These are phyloP conservation scores for Botrytis fabae DNA, from an alignment of 2,329 filamentous ascomycete species.

Conservation along the genomic window DNA sequence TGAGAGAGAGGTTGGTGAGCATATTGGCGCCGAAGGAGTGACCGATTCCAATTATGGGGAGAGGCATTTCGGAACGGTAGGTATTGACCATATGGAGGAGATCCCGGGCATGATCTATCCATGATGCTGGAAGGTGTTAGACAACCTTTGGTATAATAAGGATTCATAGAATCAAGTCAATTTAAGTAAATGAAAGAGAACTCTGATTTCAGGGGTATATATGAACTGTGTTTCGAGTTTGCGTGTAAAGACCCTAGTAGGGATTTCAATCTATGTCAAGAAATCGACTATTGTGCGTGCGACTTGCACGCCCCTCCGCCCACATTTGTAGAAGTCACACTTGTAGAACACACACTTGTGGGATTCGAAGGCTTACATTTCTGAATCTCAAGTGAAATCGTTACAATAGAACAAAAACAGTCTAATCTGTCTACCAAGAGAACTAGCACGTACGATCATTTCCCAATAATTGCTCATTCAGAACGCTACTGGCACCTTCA, in stretches of 20 bases:
- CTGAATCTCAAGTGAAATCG: neutral
- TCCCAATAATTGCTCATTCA: slow-evolving; percentile 74
- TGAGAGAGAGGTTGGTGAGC: slow-evolving; percentile 68
- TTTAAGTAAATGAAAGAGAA: neutral
- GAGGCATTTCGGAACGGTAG: slow-evolving; percentile 76
- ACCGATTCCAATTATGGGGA: slow-evolving; percentile 75
- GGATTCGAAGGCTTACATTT: neutral
- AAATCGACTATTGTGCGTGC: neutral
- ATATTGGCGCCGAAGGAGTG: slow-evolving; percentile 85
- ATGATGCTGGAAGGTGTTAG: slow-evolving; percentile 58
- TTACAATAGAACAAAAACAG: neutral
- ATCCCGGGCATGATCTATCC: slow-evolving; percentile 83
- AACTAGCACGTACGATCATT: slow-evolving; percentile 69
- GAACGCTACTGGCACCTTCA: slow-evolving; percentile 72
- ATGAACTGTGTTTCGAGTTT: neutral
- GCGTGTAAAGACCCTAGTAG: neutral
- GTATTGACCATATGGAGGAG: slow-evolving; percentile 79
- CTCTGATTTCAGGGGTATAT: neutral
- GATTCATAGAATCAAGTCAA: neutral
- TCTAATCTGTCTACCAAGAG: neutral
- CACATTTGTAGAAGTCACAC: neutral
- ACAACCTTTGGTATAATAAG: neutral
- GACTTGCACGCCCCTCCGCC: neutral
- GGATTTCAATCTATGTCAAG: neutral
- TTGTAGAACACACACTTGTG: neutral